Evolutionary conservation across 2,329 filamentous ascomycete species (phyloP).

Genomic region (Fonsecaea pugnacius): DNA sequence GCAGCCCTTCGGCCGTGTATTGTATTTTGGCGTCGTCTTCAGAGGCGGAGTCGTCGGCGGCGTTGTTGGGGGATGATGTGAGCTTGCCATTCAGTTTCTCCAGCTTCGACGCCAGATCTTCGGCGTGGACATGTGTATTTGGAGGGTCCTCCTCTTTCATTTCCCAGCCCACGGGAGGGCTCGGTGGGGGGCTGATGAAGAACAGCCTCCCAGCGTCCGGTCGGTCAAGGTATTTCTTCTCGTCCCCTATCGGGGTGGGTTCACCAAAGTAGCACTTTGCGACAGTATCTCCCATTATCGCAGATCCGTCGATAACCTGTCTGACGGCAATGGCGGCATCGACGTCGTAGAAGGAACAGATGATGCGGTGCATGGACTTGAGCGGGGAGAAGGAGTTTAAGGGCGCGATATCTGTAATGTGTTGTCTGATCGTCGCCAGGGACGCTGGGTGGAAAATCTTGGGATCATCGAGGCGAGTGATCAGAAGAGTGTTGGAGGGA

Average conservation of each 20-base stretch:
- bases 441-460: conserved; percentile 53
- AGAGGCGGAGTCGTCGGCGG: conserved; percentile 9
- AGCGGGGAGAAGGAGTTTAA: conserved; percentile 58
- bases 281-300: conserved; percentile 43
- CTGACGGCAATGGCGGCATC: conserved; percentile 51
- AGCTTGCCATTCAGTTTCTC: conserved; percentile 54
- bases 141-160: conserved; percentile 66
- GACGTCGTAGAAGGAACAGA: conserved; percentile 53
- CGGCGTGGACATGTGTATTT: conserved; percentile 68
- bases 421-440: conserved; percentile 49
- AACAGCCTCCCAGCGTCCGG: conserved; percentile 66
- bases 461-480: conserved; percentile 54
- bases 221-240: conserved; percentile 56
- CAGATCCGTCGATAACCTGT: conserved; percentile 48
- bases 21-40: conserved; percentile 28
- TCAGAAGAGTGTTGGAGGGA: conserved; percentile 57
- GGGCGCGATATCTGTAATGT: conserved; percentile 48
- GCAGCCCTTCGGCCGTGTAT: conserved; percentile 32
- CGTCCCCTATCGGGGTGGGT: conserved; percentile 50
- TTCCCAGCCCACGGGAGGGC: conserved; percentile 68
- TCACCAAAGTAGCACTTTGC: conserved; percentile 59
- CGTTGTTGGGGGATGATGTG: conserved; percentile 13
- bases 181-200: conserved; percentile 68
- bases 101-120: conserved; percentile 63
- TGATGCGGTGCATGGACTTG: conserved; percentile 55